Base-by-base conservation (phyloP, 768 basidiomycete genomes). In the Lentinula boryana region DNA sequence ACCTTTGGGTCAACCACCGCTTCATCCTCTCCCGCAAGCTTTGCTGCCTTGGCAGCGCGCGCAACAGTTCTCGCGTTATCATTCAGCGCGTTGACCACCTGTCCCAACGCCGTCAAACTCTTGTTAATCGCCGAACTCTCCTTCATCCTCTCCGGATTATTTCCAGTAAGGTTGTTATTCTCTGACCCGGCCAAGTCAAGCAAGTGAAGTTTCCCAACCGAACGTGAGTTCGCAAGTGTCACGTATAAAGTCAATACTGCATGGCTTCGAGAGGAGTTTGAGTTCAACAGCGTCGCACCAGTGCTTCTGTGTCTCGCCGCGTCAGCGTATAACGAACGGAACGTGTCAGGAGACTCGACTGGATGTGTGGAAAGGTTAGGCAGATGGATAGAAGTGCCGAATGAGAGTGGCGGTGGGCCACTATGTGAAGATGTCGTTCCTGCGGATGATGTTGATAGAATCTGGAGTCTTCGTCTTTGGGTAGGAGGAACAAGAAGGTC, bases 71-170 rank as follows among this genome's bases (percentile, higher is more conserved):
- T 62, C 77, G 85, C 86, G 56, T 87, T 84, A 68, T 80, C 80
- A 65, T 91, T 95, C 31, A 95, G 75, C 9, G 92, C 90, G 68
- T 92, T 86, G 2, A 95, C 91, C 5, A 95, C 93, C 71, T 92
- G 91, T 2, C 92, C 91, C 3, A 96, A 81, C 8, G 89, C 89
- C 63, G 91, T 90, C 51, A 96, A 72, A 5, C 89, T 91, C 70
- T 90, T 93, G 74, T 96, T 96, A 70, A 96, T 96, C 16, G 93
- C 92, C 2, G 89, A 75, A 3, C 89, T 90, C 73, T 96, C 94
- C 2, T 87, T 84, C 88, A 95, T 93, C 1, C 94, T 85, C n/a
- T 83, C 85, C 1, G 85, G 76, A 68, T 95, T 89, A 65, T 94
- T 95, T 4, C 93, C 93, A 4, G 94, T 94, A 31, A 89, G 78